Evolutionary conservation across 1,284 basidiomycete genomes (phyloP).

Genomic region (Irpex rosettiformis): DNA sequence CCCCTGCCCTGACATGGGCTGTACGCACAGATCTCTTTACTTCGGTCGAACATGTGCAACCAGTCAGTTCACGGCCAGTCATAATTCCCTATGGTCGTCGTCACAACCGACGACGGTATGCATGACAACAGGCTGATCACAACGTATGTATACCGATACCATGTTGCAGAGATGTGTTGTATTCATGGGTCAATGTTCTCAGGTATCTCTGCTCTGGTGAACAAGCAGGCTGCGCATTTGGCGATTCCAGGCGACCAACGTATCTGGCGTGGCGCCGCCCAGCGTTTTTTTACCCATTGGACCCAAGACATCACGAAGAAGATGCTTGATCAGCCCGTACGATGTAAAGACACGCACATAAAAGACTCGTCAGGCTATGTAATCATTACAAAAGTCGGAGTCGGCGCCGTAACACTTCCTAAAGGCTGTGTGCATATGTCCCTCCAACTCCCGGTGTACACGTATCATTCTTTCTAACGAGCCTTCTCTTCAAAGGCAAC

Average conservation of each 20-base stretch:
- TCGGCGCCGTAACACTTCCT: too few relatives aligned
- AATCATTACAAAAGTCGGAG: not conserved
- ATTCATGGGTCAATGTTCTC: not conserved
- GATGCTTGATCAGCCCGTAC: not conserved
- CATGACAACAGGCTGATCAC: slow-evolving; percentile 1
- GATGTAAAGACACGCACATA: not conserved
- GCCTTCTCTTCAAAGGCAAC: too few relatives aligned
- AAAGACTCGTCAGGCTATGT: not conserved
- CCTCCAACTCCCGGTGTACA: too few relatives aligned
- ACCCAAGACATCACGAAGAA: not conserved
- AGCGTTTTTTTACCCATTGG: too few relatives aligned
- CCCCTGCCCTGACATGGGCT: not conserved
- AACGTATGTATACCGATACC: not conserved
- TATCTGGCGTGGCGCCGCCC: too few relatives aligned
- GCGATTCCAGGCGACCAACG: too few relatives aligned
- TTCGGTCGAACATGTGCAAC: not conserved
- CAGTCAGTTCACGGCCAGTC: not conserved
- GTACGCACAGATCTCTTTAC: not conserved
- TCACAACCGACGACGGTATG: not conserved
- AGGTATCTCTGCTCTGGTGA: too few relatives aligned
- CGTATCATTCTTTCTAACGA: too few relatives aligned
- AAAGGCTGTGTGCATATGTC: too few relatives aligned
- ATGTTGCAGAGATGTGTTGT: not conserved
- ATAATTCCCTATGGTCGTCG: not conserved
- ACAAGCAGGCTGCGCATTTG: too few relatives aligned